Percentiles rank a stretch among this genome's conserved stretches.
Conservation (phyloP, 2,329 filamentous ascomycete genomes). For the Pyrenophora teres region DNA sequence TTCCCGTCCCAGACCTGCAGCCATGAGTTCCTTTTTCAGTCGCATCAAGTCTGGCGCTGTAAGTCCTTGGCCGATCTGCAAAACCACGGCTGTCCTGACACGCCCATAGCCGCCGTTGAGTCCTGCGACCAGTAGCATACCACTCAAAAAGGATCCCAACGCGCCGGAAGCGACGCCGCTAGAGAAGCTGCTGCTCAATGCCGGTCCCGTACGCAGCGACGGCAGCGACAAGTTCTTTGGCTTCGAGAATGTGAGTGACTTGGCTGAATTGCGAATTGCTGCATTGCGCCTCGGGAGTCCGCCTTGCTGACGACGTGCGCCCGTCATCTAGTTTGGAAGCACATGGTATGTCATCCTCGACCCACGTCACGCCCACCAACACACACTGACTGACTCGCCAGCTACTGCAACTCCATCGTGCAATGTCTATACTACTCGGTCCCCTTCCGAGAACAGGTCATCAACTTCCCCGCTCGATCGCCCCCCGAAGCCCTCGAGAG, state of each 20-base stretch:
- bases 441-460: constrained; percentile 89
- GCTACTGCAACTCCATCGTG: constrained; percentile 98
- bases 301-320: constrained; percentile 26
- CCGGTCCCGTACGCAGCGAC: constrained; percentile 79
- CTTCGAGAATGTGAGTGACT: constrained; percentile 84
- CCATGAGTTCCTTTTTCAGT: constrained; percentile 60
- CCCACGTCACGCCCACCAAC: constrained; percentile 7
- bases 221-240: constrained; percentile 98
- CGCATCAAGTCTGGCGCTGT: constrained; percentile 58
- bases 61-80: constrained; percentile 29
- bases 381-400: constrained; percentile 48
- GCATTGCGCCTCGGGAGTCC: constrained; percentile 7
- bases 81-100: constrained; percentile 15
- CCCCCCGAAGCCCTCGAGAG: constrained; percentile 70
- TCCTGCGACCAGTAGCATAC: constrained; percentile 52
- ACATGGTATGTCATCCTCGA: constrained; percentile 74
- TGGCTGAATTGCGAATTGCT: neutral
- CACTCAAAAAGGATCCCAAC: constrained; percentile 64
- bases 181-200: constrained; percentile 81
- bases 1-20: constrained; percentile 12
- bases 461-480: constrained; percentile 81
- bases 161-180: constrained; percentile 62
- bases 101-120: constrained; percentile 52
- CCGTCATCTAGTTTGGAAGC: constrained; percentile 77
- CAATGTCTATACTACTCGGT: constrained; percentile 97